phyloP scores from a whole-genome alignment of 139 green algal genomes.

The Chlorella sp. region DNA sequence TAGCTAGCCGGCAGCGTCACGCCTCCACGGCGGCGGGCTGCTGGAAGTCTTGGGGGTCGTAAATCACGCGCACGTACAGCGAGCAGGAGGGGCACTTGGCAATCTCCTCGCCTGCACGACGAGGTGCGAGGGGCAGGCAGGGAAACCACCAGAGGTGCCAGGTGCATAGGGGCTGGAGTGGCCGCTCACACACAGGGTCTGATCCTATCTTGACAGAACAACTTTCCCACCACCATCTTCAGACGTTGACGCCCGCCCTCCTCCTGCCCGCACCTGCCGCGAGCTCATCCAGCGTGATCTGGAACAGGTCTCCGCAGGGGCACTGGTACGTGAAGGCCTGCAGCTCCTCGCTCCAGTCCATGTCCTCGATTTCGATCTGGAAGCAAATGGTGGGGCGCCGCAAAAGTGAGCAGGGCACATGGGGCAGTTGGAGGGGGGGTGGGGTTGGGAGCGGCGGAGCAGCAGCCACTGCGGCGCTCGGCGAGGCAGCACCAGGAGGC shows the following conservation, averaged over 20 bases:
- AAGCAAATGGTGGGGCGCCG: too few relatives aligned
- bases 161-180: too few relatives aligned
- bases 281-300: constrained; percentile 86
- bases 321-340: constrained; percentile 92
- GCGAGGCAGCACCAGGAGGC: too few relatives aligned
- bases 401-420: not conserved
- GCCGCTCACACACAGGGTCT: too few relatives aligned
- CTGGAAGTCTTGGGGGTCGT: constrained; percentile 72
- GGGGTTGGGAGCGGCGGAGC: too few relatives aligned
- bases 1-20: too few relatives aligned
- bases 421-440: too few relatives aligned
- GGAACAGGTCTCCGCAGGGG: constrained; percentile 97
- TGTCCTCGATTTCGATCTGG: constrained; percentile 98
- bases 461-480: too few relatives aligned
- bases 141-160: too few relatives aligned
- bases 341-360: constrained; percentile 92
- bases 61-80: constrained; percentile 94
- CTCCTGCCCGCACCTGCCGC: constrained; percentile 2
- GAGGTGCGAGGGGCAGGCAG: not conserved
- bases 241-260: not conserved
- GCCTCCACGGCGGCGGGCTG: not conserved
- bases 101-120: constrained; percentile 90
- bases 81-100: constrained; percentile 95
- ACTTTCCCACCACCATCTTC: not conserved
- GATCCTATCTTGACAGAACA: too few relatives aligned